These are phyloP conservation scores for Colletotrichum filicis DNA, from an alignment of 2,329 filamentous ascomycete species.

Conservation along the genomic window DNA sequence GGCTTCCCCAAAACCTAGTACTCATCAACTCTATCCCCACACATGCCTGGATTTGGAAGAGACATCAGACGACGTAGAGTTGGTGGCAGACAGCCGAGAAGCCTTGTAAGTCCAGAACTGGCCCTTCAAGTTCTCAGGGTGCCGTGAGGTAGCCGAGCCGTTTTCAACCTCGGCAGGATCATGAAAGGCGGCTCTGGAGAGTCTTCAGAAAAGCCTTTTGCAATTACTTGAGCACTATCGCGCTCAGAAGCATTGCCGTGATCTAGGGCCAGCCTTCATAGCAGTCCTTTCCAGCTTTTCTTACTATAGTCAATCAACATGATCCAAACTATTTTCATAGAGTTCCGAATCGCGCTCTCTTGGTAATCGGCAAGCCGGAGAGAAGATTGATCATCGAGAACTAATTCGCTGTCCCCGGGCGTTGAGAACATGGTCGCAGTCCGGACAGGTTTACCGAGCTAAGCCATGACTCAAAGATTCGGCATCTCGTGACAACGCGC, in stretches of 20 bases:
- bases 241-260: not conserved
- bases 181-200: not conserved
- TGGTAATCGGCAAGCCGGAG: too few relatives aligned
- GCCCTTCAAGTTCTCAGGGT: not conserved
- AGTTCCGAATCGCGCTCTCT: too few relatives aligned
- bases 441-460: not conserved
- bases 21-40: not conserved
- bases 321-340: fast-evolving
- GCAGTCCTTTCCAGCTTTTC: not conserved
- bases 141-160: not conserved
- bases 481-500: not conserved
- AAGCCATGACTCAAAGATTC: not conserved
- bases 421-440: not conserved
- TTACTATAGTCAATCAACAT: not conserved
- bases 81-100: not conserved
- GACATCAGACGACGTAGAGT: not conserved
- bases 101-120: not conserved
- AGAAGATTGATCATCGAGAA: not conserved
- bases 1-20: not conserved
- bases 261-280: too few relatives aligned
- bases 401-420: not conserved
- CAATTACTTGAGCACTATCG: not conserved
- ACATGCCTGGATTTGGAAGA: not conserved
- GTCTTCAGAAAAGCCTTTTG: not conserved
- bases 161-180: not conserved